phyloP scores from a whole-genome alignment of 192 early-diverging fungal species.

The Pilobolus umbonatus region DNA sequence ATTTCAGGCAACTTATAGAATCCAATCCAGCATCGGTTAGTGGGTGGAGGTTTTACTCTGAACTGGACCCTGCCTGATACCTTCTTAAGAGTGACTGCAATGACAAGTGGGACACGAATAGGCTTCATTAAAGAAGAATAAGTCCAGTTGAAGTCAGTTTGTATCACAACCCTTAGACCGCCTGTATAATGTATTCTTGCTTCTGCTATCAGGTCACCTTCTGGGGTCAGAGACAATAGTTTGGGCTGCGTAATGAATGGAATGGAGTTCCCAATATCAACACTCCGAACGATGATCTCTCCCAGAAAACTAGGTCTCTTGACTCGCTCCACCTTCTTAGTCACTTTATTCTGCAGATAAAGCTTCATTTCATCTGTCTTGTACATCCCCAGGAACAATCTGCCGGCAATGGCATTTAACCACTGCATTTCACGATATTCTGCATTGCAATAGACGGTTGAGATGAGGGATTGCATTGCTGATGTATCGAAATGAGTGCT shows the following conservation, averaged over 20 bases:
- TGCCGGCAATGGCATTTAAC: conserved; percentile 84
- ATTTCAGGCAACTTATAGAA: conserved; percentile 76
- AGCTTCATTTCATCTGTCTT: conserved; percentile 41
- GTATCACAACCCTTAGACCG: conserved; percentile 50
- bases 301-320: conserved; percentile 69
- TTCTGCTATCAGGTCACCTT: conserved; percentile 70
- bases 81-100: conserved; percentile 69
- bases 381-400: conserved; percentile 74
- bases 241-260: conserved; percentile 75
- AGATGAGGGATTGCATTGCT: conserved; percentile 36
- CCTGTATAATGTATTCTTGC: conserved; percentile 76
- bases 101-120: conserved; percentile 69
- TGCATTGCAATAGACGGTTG: conserved; percentile 47
- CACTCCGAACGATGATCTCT: conserved; percentile 70
- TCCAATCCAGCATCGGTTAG: conserved; percentile 84
- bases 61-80: conserved; percentile 69
- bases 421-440: conserved; percentile 52
- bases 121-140: conserved; percentile 53
- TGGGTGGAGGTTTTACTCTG: conserved; percentile 73
- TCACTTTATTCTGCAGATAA: conserved; percentile 39
- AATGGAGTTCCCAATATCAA: conserved; percentile 71
- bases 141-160: conserved; percentile 61
- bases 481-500: conserved; percentile 36
- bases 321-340: conserved; percentile 56
- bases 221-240: conserved; percentile 62